A percentile compares a stretch with the other conserved stretches of the same genome.
phyloP scores from a whole-genome alignment of 2,329 filamentous ascomycete genomes.

The Graphiopsis chlorocephala region DNA sequence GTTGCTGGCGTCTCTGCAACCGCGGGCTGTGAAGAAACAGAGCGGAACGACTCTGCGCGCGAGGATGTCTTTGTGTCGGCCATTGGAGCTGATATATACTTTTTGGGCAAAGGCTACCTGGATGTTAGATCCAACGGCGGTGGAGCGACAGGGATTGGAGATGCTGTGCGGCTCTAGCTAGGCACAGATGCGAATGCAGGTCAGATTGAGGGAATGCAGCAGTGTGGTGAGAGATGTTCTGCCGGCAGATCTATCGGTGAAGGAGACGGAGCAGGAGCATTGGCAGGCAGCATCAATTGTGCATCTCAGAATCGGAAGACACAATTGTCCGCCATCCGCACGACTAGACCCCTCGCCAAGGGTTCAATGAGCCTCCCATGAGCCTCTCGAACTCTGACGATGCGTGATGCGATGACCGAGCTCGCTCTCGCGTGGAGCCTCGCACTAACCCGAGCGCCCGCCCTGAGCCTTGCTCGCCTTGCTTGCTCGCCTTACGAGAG shows the following conservation, averaged over 20 bases:
- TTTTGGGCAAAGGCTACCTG: neutral
- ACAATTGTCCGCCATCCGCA: neutral
- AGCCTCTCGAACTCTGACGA: neutral
- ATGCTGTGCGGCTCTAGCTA: neutral
- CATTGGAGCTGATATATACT: conserved; percentile 5
- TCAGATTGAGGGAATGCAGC: neutral
- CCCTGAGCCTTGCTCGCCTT: neutral
- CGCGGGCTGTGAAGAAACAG: conserved; percentile 20
- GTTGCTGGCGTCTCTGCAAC: conserved; percentile 24
- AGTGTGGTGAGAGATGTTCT: neutral
- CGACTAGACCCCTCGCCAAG: neutral
- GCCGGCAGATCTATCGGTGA: neutral
- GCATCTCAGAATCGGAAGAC: neutral
- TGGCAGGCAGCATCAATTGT: neutral
- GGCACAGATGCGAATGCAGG: neutral
- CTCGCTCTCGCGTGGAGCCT: neutral
- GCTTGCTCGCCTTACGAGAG: neutral
- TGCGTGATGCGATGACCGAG: neutral
- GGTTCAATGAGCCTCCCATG: neutral
- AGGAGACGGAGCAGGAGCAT: neutral
- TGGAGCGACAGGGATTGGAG: neutral
- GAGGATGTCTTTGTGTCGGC: conserved; percentile 18
- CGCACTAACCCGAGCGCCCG: neutral
- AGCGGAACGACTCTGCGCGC: conserved; percentile 26
- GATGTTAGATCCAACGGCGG: conserved; percentile 1